A percentile compares a stretch with the other conserved stretches of the same genome.
Evolutionary conservation across 2,329 filamentous ascomycete genomes (phyloP).

Genomic region (Penicillium capsulatum): DNA sequence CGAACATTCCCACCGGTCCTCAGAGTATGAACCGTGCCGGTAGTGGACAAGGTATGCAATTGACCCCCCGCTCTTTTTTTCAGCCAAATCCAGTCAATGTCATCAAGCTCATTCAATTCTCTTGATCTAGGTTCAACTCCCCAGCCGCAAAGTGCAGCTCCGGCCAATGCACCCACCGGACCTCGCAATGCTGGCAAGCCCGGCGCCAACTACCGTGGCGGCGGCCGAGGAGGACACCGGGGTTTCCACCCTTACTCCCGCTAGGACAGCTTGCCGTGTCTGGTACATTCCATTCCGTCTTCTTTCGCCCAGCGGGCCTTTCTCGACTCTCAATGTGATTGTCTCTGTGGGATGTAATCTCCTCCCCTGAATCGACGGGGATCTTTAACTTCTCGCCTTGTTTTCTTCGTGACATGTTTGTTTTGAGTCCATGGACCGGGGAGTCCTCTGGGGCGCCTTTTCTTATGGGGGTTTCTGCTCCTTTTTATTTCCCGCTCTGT

Average conservation of each 20-base stretch:
- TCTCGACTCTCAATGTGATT: not conserved
- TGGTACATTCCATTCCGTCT: conserved; percentile 3
- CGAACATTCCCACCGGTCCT: conserved; percentile 57
- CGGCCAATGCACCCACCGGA: conserved; percentile 84
- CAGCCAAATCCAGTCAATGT: no score
- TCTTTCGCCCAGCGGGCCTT: not conserved
- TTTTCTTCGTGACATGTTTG: not conserved
- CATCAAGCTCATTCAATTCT: not conserved
- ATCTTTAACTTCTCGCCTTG: not conserved
- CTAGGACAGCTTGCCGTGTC: conserved; percentile 9
- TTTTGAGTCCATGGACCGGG: not conserved
- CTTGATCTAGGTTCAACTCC: conserved; percentile 34
- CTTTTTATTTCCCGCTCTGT: conserved; percentile 2
- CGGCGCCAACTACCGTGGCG: conserved; percentile 88
- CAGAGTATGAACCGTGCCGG: conserved; percentile 45
- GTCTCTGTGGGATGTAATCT: not conserved
- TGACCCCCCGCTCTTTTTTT: no score
- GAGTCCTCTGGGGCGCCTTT: not conserved
- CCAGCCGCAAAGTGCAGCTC: conserved; percentile 52
- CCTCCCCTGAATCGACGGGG: not conserved
- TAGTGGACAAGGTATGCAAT: conserved; percentile 42
- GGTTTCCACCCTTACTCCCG: conserved; percentile 76
- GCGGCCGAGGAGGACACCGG: conserved; percentile 68
- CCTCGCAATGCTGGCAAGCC: conserved; percentile 92
- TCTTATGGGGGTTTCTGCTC: not conserved